Evolutionary conservation across 768 basidiomycete genomes (phyloP).

Genomic region (Tricholoma hemisulphureum): DNA sequence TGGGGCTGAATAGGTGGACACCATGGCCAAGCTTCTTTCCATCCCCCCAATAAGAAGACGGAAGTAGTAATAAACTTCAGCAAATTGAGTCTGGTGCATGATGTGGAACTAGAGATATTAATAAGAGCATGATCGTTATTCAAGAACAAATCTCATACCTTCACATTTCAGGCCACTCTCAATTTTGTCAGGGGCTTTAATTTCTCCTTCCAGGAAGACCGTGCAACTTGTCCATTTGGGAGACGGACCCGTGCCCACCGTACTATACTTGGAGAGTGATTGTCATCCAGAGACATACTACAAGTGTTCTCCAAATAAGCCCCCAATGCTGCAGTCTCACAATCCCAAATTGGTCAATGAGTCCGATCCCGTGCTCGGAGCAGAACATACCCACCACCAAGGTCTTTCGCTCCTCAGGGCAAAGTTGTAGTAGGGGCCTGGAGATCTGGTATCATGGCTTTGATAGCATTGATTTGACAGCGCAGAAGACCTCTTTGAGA

Average conservation of each 20-base stretch:
- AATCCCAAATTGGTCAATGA: too few relatives aligned
- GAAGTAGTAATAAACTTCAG: not conserved
- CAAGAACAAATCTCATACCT: too few relatives aligned
- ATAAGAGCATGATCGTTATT: too few relatives aligned
- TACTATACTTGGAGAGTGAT: not conserved
- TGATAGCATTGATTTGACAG: not conserved
- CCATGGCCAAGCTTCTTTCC: not conserved
- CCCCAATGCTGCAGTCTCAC: too few relatives aligned
- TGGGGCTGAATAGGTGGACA: not conserved
- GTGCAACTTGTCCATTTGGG: slow-evolving; percentile 25
- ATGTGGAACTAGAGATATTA: too few relatives aligned
- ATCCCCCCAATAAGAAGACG: not conserved
- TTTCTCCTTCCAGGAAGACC: slow-evolving; percentile 19
- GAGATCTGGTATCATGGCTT: not conserved
- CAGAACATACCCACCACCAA: too few relatives aligned
- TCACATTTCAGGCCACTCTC: not conserved
- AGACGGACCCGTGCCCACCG: slow-evolving; percentile 9
- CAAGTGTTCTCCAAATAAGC: too few relatives aligned
- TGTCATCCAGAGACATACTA: not conserved
- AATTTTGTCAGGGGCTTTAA: not conserved
- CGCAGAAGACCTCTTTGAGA: too few relatives aligned
- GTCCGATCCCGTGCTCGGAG: too few relatives aligned
- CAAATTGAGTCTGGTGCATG: too few relatives aligned
- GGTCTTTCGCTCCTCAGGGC: not conserved
- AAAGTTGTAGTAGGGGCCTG: not conserved